Evolutionary conservation across 2,329 filamentous ascomycete species (phyloP).

Genomic region (Fusarium musae): DNA sequence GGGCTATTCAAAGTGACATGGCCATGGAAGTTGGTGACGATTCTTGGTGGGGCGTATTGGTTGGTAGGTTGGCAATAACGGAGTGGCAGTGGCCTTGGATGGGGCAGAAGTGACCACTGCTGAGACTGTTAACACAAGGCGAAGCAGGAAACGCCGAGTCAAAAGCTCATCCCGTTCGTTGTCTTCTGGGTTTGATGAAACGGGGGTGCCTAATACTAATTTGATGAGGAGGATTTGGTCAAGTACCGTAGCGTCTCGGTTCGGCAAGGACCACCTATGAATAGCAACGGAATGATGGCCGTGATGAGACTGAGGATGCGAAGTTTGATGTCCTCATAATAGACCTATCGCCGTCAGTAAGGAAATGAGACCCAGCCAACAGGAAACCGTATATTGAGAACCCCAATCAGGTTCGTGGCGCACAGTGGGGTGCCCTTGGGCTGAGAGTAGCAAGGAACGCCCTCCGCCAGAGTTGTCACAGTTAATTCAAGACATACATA

Average conservation of each 20-base stretch:
- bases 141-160: conserved; percentile 26
- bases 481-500: background rate
- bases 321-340: background rate
- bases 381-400: conserved; percentile 11
- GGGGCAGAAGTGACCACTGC: conserved; percentile 9
- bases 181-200: background rate
- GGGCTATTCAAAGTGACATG: background rate
- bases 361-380: conserved; percentile 23
- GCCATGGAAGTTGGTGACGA: conserved; percentile 27
- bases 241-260: conserved; percentile 7
- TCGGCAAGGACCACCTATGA: conserved; percentile 10
- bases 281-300: conserved; percentile 17
- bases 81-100: conserved; percentile 4
- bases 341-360: conserved; percentile 1
- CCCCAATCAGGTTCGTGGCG: conserved; percentile 24
- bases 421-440: conserved; percentile 8
- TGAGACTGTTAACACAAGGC: conserved; percentile 26
- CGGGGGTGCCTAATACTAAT: conserved; percentile 4
- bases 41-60: conserved; percentile 23
- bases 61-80: conserved; percentile 9
- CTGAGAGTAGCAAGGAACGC: background rate
- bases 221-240: conserved; percentile 1
- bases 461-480: background rate
- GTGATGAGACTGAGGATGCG: background rate
- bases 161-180: conserved; percentile 11